Conservation (phyloP, 805 yeast species). For the Suhomyces faveliae region DNA sequence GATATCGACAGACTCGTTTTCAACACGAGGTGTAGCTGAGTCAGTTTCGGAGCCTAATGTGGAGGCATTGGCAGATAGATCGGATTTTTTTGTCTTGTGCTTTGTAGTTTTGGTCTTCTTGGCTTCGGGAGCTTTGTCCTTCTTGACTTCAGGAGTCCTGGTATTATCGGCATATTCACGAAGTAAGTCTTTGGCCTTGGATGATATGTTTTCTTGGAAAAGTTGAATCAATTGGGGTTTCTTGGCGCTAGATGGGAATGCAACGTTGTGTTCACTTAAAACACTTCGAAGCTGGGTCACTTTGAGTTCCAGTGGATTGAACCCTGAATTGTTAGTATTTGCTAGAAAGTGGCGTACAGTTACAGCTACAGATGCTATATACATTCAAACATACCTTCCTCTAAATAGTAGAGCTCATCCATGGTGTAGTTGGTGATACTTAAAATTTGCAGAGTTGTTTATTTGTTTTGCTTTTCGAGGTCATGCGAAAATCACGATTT, state of each 20-base stretch:
- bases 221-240: constrained; percentile 63
- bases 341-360: not conserved
- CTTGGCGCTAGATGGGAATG: constrained; percentile 60
- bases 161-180: constrained; percentile 20
- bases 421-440: constrained; percentile 9
- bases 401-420: constrained; percentile 24
- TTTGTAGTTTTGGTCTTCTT: not conserved
- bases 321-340: constrained; percentile 38
- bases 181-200: constrained; percentile 45
- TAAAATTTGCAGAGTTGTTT: constrained; percentile 6
- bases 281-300: constrained; percentile 71
- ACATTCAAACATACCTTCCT: constrained; percentile 20
- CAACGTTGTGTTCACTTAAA: constrained; percentile 60
- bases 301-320: constrained; percentile 63
- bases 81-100: not conserved
- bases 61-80: not conserved
- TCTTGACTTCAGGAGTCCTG: not conserved
- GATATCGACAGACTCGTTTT: not conserved
- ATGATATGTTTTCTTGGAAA: constrained; percentile 54
- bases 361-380: not conserved
- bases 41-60: not conserved
- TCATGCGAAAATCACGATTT: constrained; percentile 2
- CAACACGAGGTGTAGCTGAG: not conserved
- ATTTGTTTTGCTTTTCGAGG: constrained; percentile 5
- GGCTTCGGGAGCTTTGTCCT: not conserved